Percentiles rank a stretch among this genome's conserved stretches.
These are phyloP conservation scores for Elsinoe australis DNA, from an alignment of 2,329 filamentous ascomycete genomes.

Conservation along the genomic window DNA sequence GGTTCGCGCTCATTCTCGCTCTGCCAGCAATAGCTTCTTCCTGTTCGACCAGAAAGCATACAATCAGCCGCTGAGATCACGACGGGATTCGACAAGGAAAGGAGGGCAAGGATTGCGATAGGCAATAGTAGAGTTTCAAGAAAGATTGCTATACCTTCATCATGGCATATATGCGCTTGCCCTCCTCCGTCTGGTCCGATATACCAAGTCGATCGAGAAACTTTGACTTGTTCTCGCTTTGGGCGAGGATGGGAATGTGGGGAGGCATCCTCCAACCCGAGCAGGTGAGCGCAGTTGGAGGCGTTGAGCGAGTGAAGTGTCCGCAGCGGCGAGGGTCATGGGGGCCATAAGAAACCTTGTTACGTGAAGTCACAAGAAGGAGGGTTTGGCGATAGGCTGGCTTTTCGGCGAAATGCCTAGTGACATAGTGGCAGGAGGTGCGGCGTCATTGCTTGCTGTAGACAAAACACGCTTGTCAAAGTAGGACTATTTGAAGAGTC, in stretches of 20 bases:
- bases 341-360: constrained; percentile 5
- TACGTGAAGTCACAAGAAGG: background rate
- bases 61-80: background rate
- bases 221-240: constrained; percentile 39
- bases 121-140: no score
- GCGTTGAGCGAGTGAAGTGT: background rate
- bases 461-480: constrained; percentile 4
- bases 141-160: constrained; percentile 35
- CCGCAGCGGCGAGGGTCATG: background rate
- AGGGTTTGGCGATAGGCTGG: background rate
- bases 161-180: constrained; percentile 35
- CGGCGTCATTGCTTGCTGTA: constrained; percentile 7
- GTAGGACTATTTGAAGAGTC: background rate
- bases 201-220: constrained; percentile 39
- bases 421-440: background rate
- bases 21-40: constrained; percentile 38
- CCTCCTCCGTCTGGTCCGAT: constrained; percentile 31
- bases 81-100: no score
- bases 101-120: no score
- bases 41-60: constrained; percentile 24
- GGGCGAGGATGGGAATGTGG: constrained; percentile 31
- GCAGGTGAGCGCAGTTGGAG: background rate
- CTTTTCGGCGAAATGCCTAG: background rate
- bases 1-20: constrained; percentile 35
- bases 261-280: constrained; percentile 19